Conservation (phyloP, 495 filamentous ascomycete genomes). For the Daldinia caldariorum region DNA sequence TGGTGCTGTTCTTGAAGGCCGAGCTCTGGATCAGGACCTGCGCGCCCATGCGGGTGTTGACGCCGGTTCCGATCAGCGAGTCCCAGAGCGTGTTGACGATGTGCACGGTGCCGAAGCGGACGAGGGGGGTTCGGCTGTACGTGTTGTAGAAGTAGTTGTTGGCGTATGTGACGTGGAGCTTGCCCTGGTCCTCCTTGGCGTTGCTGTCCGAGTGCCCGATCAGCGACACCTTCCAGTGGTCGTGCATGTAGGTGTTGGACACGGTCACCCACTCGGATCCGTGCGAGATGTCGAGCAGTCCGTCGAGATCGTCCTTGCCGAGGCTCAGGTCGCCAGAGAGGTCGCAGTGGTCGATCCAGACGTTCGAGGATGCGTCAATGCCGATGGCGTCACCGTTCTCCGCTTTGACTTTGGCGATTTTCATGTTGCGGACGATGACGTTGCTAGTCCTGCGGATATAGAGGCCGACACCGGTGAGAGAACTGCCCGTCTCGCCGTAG, state of each 20-base stretch:
- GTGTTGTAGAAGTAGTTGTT: constrained; percentile 72
- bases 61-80: constrained; percentile 61
- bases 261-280: constrained; percentile 64
- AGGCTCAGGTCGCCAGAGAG: constrained; percentile 64
- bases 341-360: constrained; percentile 77
- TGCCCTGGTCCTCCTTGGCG: constrained; percentile 57
- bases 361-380: constrained; percentile 65
- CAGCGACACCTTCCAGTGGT: constrained; percentile 73
- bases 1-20: constrained; percentile 59
- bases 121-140: constrained; percentile 67
- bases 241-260: constrained; percentile 62
- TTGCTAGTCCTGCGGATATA: constrained; percentile 58
- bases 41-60: constrained; percentile 73
- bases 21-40: constrained; percentile 71
- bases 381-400: constrained; percentile 69
- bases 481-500: constrained; percentile 51
- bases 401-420: constrained; percentile 66
- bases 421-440: constrained; percentile 72
- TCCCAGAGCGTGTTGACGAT: constrained; percentile 59
- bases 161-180: constrained; percentile 68
- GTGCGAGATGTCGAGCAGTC: constrained; percentile 69
- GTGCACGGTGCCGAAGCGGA: constrained; percentile 71
- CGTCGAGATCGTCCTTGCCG: constrained; percentile 76
- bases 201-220: constrained; percentile 69
- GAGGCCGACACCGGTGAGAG: constrained; percentile 58